A percentile compares a stretch with the other conserved stretches of the same genome.
Conservation (phyloP, 192 early-diverging fungal genomes). For the Coemansia sp. region DNA sequence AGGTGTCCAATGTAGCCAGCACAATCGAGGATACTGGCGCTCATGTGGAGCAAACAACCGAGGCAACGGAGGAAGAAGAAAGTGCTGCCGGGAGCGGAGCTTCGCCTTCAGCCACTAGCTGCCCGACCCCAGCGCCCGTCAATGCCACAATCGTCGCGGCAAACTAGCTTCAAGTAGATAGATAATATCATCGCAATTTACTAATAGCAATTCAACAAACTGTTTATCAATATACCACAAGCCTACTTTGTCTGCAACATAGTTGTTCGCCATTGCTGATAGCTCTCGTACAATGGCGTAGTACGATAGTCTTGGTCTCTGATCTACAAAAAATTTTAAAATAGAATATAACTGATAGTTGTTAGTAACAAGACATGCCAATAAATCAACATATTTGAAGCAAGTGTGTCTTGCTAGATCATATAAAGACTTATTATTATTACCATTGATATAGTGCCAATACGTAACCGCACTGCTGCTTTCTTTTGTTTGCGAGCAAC, state of each 20-base stretch:
- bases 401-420: slow-evolving; percentile 15
- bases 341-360: background rate
- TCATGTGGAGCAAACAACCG: background rate
- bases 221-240: background rate
- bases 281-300: background rate
- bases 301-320: background rate
- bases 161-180: background rate
- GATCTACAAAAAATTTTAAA: background rate
- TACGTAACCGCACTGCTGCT: slow-evolving; percentile 22
- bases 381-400: background rate
- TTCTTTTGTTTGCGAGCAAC: slow-evolving; percentile 10
- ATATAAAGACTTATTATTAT: background rate
- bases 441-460: slow-evolving; percentile 45
- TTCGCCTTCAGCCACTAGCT: background rate
- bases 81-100: background rate
- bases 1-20: background rate
- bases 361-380: background rate
- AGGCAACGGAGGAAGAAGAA: background rate
- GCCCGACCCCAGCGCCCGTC: background rate
- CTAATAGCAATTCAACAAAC: background rate
- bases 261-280: background rate
- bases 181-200: background rate
- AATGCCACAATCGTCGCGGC: background rate
- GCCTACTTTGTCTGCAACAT: background rate
- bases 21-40: background rate